Conservation (phyloP, 164 flowering plant species). For the Brasenia schreberi region DNA sequence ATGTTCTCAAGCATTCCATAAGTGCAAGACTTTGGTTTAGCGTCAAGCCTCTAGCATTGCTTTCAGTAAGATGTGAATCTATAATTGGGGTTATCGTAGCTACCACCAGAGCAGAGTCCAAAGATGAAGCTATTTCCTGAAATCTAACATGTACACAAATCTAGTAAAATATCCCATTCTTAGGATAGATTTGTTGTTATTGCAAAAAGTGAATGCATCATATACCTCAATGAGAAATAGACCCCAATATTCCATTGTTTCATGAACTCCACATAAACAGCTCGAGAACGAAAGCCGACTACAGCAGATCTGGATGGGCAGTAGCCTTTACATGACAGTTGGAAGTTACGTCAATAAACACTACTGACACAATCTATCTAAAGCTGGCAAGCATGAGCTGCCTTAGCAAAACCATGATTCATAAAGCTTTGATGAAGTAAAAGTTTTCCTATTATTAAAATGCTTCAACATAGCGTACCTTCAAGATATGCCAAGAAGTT, state of each 20-base stretch:
- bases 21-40: conserved; percentile 72
- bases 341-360: conserved; percentile 15
- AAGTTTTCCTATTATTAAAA: not conserved
- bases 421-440: conserved; percentile 1
- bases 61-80: conserved; percentile 21
- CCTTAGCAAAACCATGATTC: conserved; percentile 10
- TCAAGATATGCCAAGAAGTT: conserved; percentile 72
- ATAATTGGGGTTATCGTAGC: conserved; percentile 42
- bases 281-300: conserved; percentile 61
- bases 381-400: not conserved
- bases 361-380: not conserved
- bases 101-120: conserved; percentile 59
- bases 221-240: conserved; percentile 85
- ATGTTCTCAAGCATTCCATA: conserved; percentile 71
- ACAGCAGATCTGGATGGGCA: conserved; percentile 85
- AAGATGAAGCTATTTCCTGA: conserved; percentile 90
- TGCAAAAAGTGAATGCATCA: conserved; percentile 1
- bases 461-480: conserved; percentile 33
- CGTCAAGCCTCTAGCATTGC: conserved; percentile 24
- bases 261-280: conserved; percentile 73
- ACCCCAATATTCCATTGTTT: conserved; percentile 96
- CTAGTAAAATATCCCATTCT: not conserved
- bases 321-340: conserved; percentile 54
- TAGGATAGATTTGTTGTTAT: not conserved
- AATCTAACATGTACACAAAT: conserved; percentile 32